phyloP scores from a whole-genome alignment of 208 protist genomes.

The Phytomonas sp. region DNA sequence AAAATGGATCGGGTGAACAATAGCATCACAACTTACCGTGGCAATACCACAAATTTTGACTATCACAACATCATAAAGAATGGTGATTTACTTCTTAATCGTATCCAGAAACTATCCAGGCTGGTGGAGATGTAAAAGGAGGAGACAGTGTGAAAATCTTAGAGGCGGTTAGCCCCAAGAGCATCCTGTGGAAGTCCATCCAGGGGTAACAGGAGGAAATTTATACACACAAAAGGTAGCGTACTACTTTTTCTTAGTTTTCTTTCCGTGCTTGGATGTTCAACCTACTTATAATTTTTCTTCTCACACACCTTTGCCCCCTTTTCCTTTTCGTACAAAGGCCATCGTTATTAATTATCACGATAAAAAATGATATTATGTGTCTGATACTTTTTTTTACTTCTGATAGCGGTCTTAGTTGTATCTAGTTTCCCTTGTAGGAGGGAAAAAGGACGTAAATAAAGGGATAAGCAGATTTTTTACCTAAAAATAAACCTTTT shows the following conservation, averaged over 20 bases:
- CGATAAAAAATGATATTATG: neutral
- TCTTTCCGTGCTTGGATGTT: neutral
- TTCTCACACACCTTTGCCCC: neutral
- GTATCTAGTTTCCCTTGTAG: neutral
- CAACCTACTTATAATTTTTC: neutral
- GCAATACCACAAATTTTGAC: slow-evolving; percentile 94
- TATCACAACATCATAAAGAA: slow-evolving; percentile 95
- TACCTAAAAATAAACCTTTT: neutral
- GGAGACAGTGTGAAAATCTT: neutral
- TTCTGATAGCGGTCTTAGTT: neutral
- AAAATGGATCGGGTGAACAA: slow-evolving; percentile 97
- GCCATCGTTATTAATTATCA: neutral
- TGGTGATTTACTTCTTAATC: slow-evolving; percentile 96
- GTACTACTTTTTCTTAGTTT: neutral
- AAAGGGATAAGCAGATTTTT: neutral
- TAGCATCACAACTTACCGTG: slow-evolving; percentile 94
- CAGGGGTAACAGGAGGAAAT: neutral
- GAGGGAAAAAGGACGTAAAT: neutral
- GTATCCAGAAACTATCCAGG: slow-evolving; percentile 98
- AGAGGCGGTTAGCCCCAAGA: neutral
- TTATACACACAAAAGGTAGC: neutral
- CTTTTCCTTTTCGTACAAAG: neutral
- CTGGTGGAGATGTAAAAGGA: slow-evolving; percentile 90
- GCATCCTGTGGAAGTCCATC: neutral
- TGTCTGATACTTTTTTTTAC: neutral